These are phyloP conservation scores for Cercis canadensis DNA, from an alignment of 306 rosid species.

Conservation along the genomic window DNA sequence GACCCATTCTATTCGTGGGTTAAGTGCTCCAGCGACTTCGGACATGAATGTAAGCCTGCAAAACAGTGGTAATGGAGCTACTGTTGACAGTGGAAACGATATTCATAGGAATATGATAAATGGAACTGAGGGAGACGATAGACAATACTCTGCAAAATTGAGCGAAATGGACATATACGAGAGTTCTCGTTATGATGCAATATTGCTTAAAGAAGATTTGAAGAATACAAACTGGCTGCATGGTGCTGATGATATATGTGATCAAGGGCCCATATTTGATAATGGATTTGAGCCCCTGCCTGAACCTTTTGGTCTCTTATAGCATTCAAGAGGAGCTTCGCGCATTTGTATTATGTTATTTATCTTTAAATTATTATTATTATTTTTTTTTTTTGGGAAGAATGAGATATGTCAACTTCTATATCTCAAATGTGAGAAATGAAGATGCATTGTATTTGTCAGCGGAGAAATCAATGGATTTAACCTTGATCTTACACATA, in stretches of 20 bases:
- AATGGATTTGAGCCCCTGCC: conserved; percentile 88
- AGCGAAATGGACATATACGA: conserved; percentile 81
- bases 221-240: conserved; percentile 90
- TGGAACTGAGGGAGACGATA: conserved; percentile 58
- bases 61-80: conserved; percentile 48
- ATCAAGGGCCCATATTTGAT: conserved; percentile 79
- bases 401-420: conserved; percentile 53
- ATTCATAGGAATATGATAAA: conserved; percentile 43
- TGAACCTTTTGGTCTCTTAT: conserved; percentile 89
- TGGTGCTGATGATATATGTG: conserved; percentile 75
- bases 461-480: conserved; percentile 47
- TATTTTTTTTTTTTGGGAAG: conserved; percentile 39
- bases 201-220: conserved; percentile 90
- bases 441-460: conserved; percentile 46
- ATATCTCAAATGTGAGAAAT: conserved; percentile 49
- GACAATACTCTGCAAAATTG: conserved; percentile 61
- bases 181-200: conserved; percentile 91
- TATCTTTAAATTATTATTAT: conserved; percentile 34
- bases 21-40: conserved; percentile 50
- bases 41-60: conserved; percentile 52
- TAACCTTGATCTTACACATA: conserved; percentile 36
- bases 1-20: conserved; percentile 58
- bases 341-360: conserved; percentile 34
- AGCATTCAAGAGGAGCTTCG: conserved; percentile 47
- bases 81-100: conserved; percentile 49